Conservation (phyloP, 2,329 filamentous ascomycete species). For the Colletotrichum sp. region DNA sequence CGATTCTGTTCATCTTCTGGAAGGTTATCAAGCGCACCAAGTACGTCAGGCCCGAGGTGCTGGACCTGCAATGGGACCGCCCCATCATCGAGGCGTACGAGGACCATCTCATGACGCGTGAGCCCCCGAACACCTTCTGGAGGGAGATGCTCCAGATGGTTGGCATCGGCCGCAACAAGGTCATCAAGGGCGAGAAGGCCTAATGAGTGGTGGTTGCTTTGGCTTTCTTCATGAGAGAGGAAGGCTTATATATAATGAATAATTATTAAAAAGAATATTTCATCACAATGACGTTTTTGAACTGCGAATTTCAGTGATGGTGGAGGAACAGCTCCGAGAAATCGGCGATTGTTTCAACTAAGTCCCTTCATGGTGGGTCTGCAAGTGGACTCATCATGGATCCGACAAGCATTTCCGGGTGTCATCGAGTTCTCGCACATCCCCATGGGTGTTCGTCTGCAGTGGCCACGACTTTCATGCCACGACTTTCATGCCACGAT, state of each 20-base stretch:
- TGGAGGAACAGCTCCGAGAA: not conserved
- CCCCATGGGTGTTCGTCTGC: not conserved
- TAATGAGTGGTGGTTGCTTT: not conserved
- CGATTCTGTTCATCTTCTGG: conserved; percentile 60
- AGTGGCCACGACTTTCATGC: not conserved
- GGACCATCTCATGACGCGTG: conserved; percentile 27
- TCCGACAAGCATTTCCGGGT: not conserved
- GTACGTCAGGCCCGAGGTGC: conserved; percentile 56
- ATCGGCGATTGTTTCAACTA: not conserved
- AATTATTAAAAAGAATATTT: not conserved
- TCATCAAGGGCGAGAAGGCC: conserved; percentile 23
- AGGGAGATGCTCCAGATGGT: conserved; percentile 55
- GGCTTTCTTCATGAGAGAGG: not conserved
- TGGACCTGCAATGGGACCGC: conserved; percentile 65
- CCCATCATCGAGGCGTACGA: conserved; percentile 65
- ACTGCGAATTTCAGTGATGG: not conserved
- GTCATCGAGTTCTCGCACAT: not conserved
- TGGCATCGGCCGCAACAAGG: conserved; percentile 36
- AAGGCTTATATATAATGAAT: not conserved
- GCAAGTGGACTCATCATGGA: not conserved
- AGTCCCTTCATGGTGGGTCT: not conserved
- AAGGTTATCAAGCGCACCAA: conserved; percentile 67
- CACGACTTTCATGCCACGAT: not conserved
- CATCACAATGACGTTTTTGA: not conserved
- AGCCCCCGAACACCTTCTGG: conserved; percentile 59